Percentiles rank a stretch among this genome's conserved stretches.
Evolutionary conservation across 306 rosid genomes (phyloP).

Genomic region (Ormosia semicastrata): DNA sequence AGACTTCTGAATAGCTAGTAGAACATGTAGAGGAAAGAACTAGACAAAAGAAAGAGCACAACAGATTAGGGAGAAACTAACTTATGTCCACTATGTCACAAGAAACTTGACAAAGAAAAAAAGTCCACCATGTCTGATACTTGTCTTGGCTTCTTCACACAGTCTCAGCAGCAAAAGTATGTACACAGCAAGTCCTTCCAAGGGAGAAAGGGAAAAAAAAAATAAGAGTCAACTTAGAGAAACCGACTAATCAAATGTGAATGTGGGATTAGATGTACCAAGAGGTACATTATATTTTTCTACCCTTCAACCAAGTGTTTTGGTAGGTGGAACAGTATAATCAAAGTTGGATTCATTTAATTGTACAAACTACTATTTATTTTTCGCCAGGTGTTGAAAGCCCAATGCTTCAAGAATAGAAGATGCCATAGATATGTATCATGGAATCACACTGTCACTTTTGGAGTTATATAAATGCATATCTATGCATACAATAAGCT

Average conservation of each 20-base stretch:
- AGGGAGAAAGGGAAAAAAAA: not conserved
- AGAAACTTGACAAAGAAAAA: conserved; percentile 30
- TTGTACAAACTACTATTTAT: not conserved
- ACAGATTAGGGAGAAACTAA: conserved; percentile 26
- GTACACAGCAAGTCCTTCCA: conserved; percentile 41
- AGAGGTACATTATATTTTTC: conserved; percentile 2
- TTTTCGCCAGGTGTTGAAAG: conserved; percentile 34
- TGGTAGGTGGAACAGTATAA: conserved; percentile 35
- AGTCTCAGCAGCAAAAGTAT: conserved; percentile 38
- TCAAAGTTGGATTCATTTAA: conserved; percentile 23
- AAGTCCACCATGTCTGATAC: conserved; percentile 24
- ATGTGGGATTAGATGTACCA: conserved; percentile 11
- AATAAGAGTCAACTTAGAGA: conserved; percentile 24
- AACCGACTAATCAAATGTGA: conserved; percentile 26
- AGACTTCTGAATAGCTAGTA: conserved; percentile 15
- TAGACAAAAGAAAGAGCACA: conserved; percentile 16
- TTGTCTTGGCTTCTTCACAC: conserved; percentile 35
- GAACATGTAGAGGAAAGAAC: conserved; percentile 15
- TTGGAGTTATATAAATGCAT: conserved; percentile 14
- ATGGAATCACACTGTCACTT: conserved; percentile 7
- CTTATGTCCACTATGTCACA: conserved; percentile 26
- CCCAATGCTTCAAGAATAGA: conserved; percentile 21
- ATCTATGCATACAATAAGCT: not conserved
- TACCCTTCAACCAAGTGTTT: conserved; percentile 27
- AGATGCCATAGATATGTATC: conserved; percentile 11